phyloP scores from a whole-genome alignment of 2,329 filamentous ascomycete species.

The Colletotrichum cordylinicola region DNA sequence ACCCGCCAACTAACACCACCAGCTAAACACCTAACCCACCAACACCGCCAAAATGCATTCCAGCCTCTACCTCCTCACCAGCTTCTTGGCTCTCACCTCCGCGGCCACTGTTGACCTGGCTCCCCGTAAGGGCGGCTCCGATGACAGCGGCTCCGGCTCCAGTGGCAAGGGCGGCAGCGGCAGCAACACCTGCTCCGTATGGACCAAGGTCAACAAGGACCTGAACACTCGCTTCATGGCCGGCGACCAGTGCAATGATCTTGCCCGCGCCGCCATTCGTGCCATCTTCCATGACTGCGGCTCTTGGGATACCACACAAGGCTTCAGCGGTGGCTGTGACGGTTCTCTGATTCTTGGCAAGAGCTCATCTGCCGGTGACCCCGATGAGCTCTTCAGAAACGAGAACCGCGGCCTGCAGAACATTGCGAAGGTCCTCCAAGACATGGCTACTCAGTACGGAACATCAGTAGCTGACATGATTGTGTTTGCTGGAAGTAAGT shows the following conservation, averaged over 20 bases:
- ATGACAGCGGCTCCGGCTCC: background rate
- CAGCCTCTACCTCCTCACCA: background rate
- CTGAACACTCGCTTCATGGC: constrained; percentile 39
- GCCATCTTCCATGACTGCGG: constrained; percentile 54
- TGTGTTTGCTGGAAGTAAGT: constrained; percentile 44
- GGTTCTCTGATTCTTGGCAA: constrained; percentile 46
- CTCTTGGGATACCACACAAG: constrained; percentile 41
- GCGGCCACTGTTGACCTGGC: background rate
- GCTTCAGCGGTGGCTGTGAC: constrained; percentile 47
- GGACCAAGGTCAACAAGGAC: constrained; percentile 42
- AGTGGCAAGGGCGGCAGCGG: background rate
- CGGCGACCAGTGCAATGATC: constrained; percentile 38
- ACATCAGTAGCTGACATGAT: constrained; percentile 61
- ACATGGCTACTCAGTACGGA: constrained; percentile 40
- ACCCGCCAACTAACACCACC: background rate
- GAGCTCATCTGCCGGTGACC: background rate
- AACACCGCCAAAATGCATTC: background rate
- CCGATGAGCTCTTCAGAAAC: constrained; percentile 38
- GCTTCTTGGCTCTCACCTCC: background rate
- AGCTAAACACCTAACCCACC: background rate
- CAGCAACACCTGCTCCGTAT: constrained; percentile 28
- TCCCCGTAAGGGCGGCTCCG: background rate
- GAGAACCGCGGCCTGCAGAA: constrained; percentile 53
- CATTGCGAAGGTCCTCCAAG: constrained; percentile 41
- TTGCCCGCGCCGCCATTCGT: constrained; percentile 49